These are phyloP conservation scores for Avena eriantha DNA, from an alignment of 176 grass and related monocot genomes.

Conservation along the genomic window DNA sequence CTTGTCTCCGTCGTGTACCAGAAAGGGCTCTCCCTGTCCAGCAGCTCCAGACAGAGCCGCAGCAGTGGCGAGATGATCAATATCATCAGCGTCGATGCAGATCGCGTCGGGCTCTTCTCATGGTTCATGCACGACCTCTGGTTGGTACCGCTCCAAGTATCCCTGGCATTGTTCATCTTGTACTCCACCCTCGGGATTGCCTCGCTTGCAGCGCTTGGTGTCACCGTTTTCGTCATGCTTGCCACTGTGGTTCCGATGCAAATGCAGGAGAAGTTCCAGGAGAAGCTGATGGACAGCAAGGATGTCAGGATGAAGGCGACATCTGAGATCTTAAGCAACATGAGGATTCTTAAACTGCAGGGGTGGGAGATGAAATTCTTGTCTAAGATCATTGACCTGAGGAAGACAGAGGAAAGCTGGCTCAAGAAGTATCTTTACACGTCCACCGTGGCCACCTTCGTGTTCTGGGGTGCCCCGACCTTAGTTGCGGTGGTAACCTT, in stretches of 20 bases:
- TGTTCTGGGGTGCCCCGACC: slow-evolving; percentile 60
- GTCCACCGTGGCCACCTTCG: slow-evolving; percentile 32
- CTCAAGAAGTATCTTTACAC: slow-evolving; percentile 58
- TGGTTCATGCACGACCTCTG: slow-evolving; percentile 77
- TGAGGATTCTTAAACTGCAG: slow-evolving; percentile 85
- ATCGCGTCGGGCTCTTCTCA: slow-evolving; percentile 47
- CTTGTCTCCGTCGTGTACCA: slow-evolving; percentile 76
- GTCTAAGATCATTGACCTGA: slow-evolving; percentile 65
- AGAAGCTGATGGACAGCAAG: slow-evolving; percentile 72
- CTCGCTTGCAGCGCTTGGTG: slow-evolving; percentile 52
- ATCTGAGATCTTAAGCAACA: slow-evolving; percentile 77
- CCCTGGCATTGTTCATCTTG: slow-evolving; percentile 64
- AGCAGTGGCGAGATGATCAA: slow-evolving; percentile 66
- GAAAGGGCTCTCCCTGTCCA: slow-evolving; percentile 75
- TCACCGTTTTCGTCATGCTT: slow-evolving; percentile 67
- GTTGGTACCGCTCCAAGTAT: slow-evolving; percentile 67
- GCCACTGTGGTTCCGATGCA: slow-evolving; percentile 59
- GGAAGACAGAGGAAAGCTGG: slow-evolving; percentile 52
- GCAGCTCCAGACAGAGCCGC: slow-evolving; percentile 66
- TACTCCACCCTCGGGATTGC: slow-evolving; percentile 63
- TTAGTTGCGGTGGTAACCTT: slow-evolving; percentile 78
- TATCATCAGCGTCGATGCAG: slow-evolving; percentile 75
- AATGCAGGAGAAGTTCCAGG: slow-evolving; percentile 63
- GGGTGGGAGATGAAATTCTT: slow-evolving; percentile 91
- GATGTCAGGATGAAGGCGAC: slow-evolving; percentile 77